Evolutionary conservation across 371 early-diverging fungal genomes (phyloP), one percentile per base, ranked within the genome.

Genomic region (Mucor circinelloides): DNA sequence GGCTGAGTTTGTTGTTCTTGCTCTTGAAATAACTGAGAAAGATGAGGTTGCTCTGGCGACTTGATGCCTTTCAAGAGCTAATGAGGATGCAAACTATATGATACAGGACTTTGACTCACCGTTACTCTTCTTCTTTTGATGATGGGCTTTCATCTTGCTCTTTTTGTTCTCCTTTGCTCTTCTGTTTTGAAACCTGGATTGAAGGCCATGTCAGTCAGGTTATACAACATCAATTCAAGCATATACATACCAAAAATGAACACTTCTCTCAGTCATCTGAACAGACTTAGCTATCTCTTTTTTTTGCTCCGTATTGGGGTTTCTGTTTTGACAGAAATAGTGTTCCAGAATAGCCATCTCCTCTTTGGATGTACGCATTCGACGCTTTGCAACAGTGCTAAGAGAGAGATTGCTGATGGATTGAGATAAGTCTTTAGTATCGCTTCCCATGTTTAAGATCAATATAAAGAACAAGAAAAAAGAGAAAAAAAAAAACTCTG

Each of bases 181-280:
- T 61, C 73, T 58, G 34, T 77, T 77, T 55, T 77, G 75, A 55
- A 74, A 74, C 75, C 78, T 74, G 32, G 15, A 34, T 15, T 42
- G 48, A 8, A 17, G 10, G 5, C 4, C 17, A 9, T 48, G 21
- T 48, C 10, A 21, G 21, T 5, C 19, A 48, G n/a, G 5, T 6
- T 6, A 48, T n/a, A 48, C 21, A 21, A 7, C 21, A 48, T 8
- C 19, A 21, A 21, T 21, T 48, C 8, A 21, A 21, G 5, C 21
- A 19, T 21, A 48, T 42, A 23, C 10, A n/a, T 74, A 77, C 78
- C 78, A 77, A 38, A 74, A 77, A 21, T 77, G 75, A 40, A 77
- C 66, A 42, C 70, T 77, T 54, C 50, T 68, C 44, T 60, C 54
- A 46, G 64, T 57, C 64, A 74, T 73, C 12, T 68, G 44, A 6